A percentile compares a stretch with the other conserved stretches of the same genome.
phyloP scores from a whole-genome alignment of 345 rosid genomes.

The Citrus trifoliata region DNA sequence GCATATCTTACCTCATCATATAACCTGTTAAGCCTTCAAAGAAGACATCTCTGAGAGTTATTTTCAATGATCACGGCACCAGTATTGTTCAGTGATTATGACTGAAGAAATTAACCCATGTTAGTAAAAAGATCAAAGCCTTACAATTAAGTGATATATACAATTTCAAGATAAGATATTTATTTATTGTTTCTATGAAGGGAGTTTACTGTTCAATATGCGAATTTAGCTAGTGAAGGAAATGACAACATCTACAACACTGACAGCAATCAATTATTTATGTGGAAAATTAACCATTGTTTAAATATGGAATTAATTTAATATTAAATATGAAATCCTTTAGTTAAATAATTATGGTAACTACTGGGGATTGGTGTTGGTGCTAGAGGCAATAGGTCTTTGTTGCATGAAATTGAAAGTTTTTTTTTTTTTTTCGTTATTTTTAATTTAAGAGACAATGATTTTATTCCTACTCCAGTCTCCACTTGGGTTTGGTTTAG shows the following conservation, averaged over 20 bases:
- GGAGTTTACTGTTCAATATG: constrained; percentile 9
- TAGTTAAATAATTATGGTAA: background rate
- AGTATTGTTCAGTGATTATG: too few relatives aligned
- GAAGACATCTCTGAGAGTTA: background rate
- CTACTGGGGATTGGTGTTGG: background rate
- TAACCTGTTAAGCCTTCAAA: background rate
- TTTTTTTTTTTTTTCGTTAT: background rate
- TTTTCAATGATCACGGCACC: background rate
- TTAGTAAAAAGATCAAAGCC: background rate
- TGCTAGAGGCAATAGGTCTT: background rate
- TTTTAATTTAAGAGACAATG: background rate
- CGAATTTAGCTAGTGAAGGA: constrained; percentile 5
- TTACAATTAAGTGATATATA: background rate
- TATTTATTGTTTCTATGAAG: background rate
- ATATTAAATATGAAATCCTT: background rate
- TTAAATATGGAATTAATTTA: background rate
- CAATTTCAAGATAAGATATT: too few relatives aligned
- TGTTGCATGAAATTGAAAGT: background rate
- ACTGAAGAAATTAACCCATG: background rate
- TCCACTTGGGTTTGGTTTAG: background rate
- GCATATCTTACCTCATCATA: background rate
- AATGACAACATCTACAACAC: constrained; percentile 5
- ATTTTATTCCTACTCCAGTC: constrained; percentile 6
- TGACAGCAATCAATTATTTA: background rate
- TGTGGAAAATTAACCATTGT: background rate